Base-by-base conservation (phyloP, 768 basidiomycete genomes). In the Lentinus tigrinus region DNA sequence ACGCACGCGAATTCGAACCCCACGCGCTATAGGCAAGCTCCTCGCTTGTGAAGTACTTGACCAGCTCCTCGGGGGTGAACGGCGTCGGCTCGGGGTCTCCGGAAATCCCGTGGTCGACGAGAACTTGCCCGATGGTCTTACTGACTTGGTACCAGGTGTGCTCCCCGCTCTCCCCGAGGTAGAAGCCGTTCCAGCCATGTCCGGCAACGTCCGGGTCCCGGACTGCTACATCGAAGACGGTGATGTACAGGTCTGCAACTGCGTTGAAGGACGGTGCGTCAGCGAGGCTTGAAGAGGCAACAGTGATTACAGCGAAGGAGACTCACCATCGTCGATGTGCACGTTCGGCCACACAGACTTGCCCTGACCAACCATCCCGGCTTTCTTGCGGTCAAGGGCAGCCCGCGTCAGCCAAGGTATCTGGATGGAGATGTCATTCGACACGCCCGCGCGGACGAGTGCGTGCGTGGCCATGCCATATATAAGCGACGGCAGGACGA, bases 291-390 rank as follows among this genome's bases (percentile, higher is more conserved):
- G 21, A 50, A 21, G 27, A 36, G n/a, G n/a, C 24, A 21, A 36
- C 26, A 5, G 27, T 38, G 14, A 5, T 37, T 21, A 19, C 14
- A 21, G 23, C 40, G 6, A 26, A 31, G 39, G 24, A 14, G 5
- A 51, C 74, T 48, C 59, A 82, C 84, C 70, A 24, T 58, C 34
- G 66, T 68, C 28, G 48, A 85, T 74, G 56, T 84, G 77, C 21
- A 86, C 79, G 62, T 82, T 72, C 1, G 79, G 76, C 86, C 85
- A 88, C 3, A 83, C 38, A 58, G 84, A 85, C 62, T 74, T 70
- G 0, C 87, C 87, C 39, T 75, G 63, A 0, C 85, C 84, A 4
- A 87, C 70, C 64, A 82, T 71, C 8, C 82, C 83, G 0, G 74
- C 82, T 34, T 77, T 75, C 0, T 75, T 76, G 36, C 85, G 75